Conservation (phyloP, 768 basidiomycete genomes). For the Nevesoporus exiguus region DNA sequence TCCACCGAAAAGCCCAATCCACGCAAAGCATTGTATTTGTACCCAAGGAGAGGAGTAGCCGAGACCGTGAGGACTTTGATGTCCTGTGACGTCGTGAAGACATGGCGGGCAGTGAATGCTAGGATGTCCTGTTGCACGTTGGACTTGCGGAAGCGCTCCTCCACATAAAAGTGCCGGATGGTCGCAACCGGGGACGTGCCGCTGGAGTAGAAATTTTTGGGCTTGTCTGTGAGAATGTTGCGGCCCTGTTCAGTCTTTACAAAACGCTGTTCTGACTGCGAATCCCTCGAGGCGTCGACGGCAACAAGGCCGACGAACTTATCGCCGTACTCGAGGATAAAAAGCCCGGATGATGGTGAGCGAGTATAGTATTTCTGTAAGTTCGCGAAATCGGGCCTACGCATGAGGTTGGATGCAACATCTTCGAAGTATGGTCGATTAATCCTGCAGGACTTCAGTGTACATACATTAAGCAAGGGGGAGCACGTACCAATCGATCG, state of each 20-base stretch:
- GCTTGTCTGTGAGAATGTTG: conserved; percentile 6
- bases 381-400: conserved; percentile 51
- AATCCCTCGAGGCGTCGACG: conserved; percentile 56
- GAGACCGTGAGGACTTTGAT: conserved; percentile 45
- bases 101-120: conserved; percentile 50
- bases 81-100: conserved; percentile 45
- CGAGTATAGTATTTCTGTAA: conserved; percentile 54
- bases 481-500: conserved; percentile 61
- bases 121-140: conserved; percentile 66
- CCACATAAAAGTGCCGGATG: conserved; percentile 74
- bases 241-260: conserved; percentile 20
- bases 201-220: conserved; percentile 20
- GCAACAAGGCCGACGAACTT: conserved; percentile 67
- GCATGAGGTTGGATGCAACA: conserved; percentile 48
- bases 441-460: conserved; percentile 42
- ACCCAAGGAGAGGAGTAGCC: conserved; percentile 51
- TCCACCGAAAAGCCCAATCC: conserved; percentile 49
- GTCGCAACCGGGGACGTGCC: conserved; percentile 50
- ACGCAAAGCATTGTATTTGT: conserved; percentile 44
- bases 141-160: conserved; percentile 55
- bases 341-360: conserved; percentile 64
- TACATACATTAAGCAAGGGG: not conserved
- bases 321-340: conserved; percentile 58
- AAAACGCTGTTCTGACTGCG: conserved; percentile 29
- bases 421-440: conserved; percentile 70